Evolutionary conservation across 305 asterid species (phyloP).

Genomic region (Nicotiana rustica): DNA sequence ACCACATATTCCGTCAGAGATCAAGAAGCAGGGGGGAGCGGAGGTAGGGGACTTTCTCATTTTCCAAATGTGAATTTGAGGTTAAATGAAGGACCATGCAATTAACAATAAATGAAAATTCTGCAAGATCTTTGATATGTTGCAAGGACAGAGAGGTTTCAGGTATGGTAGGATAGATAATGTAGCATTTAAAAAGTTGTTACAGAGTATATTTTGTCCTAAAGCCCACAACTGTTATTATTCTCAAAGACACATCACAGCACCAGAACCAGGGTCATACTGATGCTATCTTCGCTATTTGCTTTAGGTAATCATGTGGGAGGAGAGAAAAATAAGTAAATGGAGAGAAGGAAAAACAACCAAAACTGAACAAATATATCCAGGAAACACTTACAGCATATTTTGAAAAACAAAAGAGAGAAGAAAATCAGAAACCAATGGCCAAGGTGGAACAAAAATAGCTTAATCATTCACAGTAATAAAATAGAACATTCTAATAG

Average conservation of each 20-base stretch:
- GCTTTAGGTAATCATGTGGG: background rate
- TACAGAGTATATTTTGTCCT: slow-evolving; percentile 20
- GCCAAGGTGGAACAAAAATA: background rate
- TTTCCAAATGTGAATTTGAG: slow-evolving; percentile 21
- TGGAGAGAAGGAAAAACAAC: background rate
- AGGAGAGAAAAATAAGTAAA: background rate
- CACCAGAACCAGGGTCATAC: slow-evolving; percentile 30
- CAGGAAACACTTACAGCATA: background rate
- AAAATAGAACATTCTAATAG: slow-evolving; percentile 2
- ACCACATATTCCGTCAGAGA: slow-evolving; percentile 1
- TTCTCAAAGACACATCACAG: slow-evolving; percentile 2
- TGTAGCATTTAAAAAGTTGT: background rate
- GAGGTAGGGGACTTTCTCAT: background rate
- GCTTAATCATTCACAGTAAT: background rate
- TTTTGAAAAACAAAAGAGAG: background rate
- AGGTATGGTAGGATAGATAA: background rate
- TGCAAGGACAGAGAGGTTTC: background rate
- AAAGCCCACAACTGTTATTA: background rate
- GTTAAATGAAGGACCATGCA: slow-evolving; percentile 20
- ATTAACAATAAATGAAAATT: background rate
- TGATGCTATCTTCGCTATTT: background rate
- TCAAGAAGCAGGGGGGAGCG: slow-evolving; percentile 26
- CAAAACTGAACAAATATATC: background rate
- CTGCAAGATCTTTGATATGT: slow-evolving; percentile 27
- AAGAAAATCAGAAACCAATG: background rate